Conservation (phyloP, 140 eudicot species). For the Senecio squalidus region DNA sequence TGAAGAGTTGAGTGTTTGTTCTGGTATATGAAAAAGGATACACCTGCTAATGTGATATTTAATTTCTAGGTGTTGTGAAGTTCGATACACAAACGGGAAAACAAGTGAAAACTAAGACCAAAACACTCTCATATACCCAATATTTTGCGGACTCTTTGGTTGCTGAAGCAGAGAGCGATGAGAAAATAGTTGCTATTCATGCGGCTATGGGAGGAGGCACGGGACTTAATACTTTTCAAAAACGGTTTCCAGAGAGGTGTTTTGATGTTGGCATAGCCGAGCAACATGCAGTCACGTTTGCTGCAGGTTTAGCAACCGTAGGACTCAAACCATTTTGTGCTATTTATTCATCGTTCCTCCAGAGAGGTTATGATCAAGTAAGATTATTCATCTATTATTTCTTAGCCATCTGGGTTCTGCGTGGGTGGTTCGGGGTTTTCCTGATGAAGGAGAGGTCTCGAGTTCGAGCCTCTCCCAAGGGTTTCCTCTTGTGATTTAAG, state of each 20-base stretch:
- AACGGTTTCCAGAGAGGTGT: conserved; percentile 46
- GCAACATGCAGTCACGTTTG: conserved; percentile 82
- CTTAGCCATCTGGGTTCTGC: not conserved
- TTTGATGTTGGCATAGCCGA: conserved; percentile 89
- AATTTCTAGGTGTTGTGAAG: conserved; percentile 64
- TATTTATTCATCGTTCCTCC: conserved; percentile 72
- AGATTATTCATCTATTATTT: not conserved
- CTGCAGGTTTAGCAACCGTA: conserved; percentile 82
- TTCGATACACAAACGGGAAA: conserved; percentile 59
- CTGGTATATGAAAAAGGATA: not conserved
- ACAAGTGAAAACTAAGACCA: conserved; percentile 34
- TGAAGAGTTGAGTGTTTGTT: too few species aligned
- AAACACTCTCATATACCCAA: conserved; percentile 55
- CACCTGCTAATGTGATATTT: not conserved
- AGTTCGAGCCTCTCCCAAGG: too few species aligned
- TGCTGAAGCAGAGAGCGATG: conserved; percentile 64
- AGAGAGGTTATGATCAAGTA: conserved; percentile 87
- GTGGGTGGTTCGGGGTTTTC: too few species aligned
- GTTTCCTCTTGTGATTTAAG: too few species aligned
- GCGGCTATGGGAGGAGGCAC: conserved; percentile 98
- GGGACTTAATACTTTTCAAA: conserved; percentile 61
- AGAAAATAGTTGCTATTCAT: conserved; percentile 62
- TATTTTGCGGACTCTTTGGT: conserved; percentile 67
- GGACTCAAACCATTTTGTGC: conserved; percentile 87
- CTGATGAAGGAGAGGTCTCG: too few species aligned